Evolutionary conservation across 768 basidiomycete species (phyloP).

Genomic region (Ramaria sp.): DNA sequence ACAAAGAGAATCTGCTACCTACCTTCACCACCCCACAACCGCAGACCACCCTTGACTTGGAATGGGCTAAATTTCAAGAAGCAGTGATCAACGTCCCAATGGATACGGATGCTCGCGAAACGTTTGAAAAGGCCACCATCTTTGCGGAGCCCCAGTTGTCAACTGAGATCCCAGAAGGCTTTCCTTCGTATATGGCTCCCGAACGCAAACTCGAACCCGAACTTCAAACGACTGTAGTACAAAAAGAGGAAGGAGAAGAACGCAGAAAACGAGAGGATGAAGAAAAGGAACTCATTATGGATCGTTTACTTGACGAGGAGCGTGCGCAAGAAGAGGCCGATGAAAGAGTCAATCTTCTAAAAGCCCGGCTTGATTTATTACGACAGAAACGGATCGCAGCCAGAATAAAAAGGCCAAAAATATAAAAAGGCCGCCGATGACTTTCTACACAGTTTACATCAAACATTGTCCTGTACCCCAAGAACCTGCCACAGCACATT

Average conservation of each 20-base stretch:
- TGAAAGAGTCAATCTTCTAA: slow-evolving; percentile 55
- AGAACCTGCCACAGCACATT: slow-evolving; percentile 68
- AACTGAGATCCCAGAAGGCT: slow-evolving; percentile 34
- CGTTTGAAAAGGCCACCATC: slow-evolving; percentile 61
- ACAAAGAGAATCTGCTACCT: slow-evolving; percentile 17
- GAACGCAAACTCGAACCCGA: slow-evolving; percentile 19
- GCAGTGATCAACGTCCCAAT: slow-evolving; percentile 36
- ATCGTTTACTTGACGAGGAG: slow-evolving; percentile 75
- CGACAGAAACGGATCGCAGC: slow-evolving; percentile 32
- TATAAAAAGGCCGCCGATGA: not conserved
- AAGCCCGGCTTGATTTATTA: slow-evolving; percentile 51
- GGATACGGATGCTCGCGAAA: slow-evolving; percentile 26
- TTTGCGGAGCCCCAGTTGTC: slow-evolving; percentile 55
- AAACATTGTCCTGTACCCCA: slow-evolving; percentile 41
- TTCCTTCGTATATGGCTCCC: slow-evolving; percentile 23
- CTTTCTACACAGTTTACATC: not conserved
- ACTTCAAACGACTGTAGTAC: slow-evolving; percentile 15
- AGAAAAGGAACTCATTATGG: slow-evolving; percentile 77
- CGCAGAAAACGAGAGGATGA: slow-evolving; percentile 50
- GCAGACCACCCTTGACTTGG: slow-evolving; percentile 39
- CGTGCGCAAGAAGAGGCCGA: slow-evolving; percentile 83
- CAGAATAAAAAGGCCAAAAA: slow-evolving; percentile 13
- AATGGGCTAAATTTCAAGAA: slow-evolving; percentile 66
- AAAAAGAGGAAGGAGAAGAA: slow-evolving; percentile 32
- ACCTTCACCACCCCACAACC: slow-evolving; percentile 8